Percentiles rank a stretch among this genome's conserved stretches.
These are phyloP conservation scores for Cryptosporidium canis DNA, from an alignment of 169 alveolate species.

Conservation along the genomic window DNA sequence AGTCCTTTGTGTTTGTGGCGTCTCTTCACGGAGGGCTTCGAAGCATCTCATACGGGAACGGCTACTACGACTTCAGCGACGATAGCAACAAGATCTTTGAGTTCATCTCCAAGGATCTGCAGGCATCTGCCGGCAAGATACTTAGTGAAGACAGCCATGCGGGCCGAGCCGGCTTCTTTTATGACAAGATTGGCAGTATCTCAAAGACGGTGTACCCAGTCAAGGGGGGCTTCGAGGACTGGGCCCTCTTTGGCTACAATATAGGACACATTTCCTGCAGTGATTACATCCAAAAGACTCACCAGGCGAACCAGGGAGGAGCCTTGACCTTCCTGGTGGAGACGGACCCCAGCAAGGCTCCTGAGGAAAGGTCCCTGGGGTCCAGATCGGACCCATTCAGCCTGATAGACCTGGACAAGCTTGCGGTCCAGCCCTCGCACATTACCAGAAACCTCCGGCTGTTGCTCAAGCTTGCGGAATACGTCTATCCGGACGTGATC, in stretches of 20 bases:
- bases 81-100: constrained; percentile 13
- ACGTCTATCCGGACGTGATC: constrained; percentile 25
- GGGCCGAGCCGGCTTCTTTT: neutral
- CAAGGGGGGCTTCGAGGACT: constrained; percentile 62
- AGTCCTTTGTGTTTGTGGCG: constrained; percentile 44
- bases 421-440: constrained; percentile 35
- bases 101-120: constrained; percentile 33
- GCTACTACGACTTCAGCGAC: neutral
- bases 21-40: constrained; percentile 50
- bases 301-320: constrained; percentile 31
- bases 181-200: constrained; percentile 12
- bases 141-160: neutral
- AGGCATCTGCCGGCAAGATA: constrained; percentile 39
- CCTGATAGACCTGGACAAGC: constrained; percentile 12
- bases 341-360: constrained; percentile 20
- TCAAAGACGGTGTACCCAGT: constrained; percentile 47
- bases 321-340: constrained; percentile 50
- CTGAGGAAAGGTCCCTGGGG: neutral
- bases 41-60: constrained; percentile 59
- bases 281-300: neutral
- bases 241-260: constrained; percentile 43
- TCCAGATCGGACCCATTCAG: constrained; percentile 10
- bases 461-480: constrained; percentile 21
- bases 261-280: neutral
- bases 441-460: constrained; percentile 45